Conservation (phyloP, 306 rosid genomes). For the Bauhinia variegata region DNA sequence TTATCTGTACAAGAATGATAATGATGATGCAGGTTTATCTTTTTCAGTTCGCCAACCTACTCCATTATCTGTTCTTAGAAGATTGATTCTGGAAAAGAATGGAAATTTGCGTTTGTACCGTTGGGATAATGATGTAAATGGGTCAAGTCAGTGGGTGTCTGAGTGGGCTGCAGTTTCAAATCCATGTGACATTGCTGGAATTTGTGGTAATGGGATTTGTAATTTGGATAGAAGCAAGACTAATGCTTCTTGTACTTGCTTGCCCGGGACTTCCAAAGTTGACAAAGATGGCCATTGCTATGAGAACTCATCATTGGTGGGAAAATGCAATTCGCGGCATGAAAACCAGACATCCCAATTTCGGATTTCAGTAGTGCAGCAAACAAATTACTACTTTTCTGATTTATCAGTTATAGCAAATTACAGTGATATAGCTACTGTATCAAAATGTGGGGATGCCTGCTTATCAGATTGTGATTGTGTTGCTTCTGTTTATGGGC, state of each 20-base stretch:
- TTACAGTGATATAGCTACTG: slow-evolving; percentile 68
- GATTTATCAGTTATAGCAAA: slow-evolving; percentile 80
- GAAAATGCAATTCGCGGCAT: slow-evolving; percentile 56
- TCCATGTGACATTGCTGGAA: slow-evolving; percentile 90
- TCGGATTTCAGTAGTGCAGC: slow-evolving; percentile 63
- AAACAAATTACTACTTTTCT: slow-evolving; percentile 77
- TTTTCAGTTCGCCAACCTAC: slow-evolving; percentile 51
- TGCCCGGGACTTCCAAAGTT: slow-evolving; percentile 71
- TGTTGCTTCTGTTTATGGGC: slow-evolving; percentile 87
- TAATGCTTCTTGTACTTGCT: slow-evolving; percentile 76
- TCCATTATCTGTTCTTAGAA: slow-evolving; percentile 50
- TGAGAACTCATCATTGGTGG: slow-evolving; percentile 68
- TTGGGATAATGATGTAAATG: slow-evolving; percentile 84
- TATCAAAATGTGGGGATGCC: slow-evolving; percentile 82
- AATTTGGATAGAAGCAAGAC: slow-evolving; percentile 67
- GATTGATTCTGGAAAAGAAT: slow-evolving; percentile 67
- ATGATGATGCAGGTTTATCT: slow-evolving; percentile 70
- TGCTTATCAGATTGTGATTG: slow-evolving; percentile 86
- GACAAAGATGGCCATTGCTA: slow-evolving; percentile 62
- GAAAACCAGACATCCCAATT: slow-evolving; percentile 52
- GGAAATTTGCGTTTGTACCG: slow-evolving; percentile 78
- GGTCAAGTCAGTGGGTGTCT: slow-evolving; percentile 86
- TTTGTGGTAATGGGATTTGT: slow-evolving; percentile 89
- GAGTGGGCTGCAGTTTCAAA: slow-evolving; percentile 95
- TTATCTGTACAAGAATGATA: slow-evolving; percentile 75